Evolutionary conservation across 345 rosid genomes (phyloP), one percentile per base, ranked within the genome.

Genomic region (Cardiospermum halicacabum): DNA sequence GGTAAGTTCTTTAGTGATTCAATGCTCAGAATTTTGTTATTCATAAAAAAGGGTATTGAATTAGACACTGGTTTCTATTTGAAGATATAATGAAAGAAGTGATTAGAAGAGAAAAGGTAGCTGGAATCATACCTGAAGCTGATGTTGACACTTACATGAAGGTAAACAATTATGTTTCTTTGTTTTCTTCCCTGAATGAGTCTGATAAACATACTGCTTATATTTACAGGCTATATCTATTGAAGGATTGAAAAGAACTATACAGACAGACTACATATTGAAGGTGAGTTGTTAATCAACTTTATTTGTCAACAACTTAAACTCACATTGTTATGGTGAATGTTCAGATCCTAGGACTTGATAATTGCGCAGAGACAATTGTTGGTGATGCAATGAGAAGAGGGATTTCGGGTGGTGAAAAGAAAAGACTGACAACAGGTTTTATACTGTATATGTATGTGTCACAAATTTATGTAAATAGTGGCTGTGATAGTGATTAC

Each of bases 121-220:
- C 77, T 7, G 74, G 81, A 7, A 64, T 82, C 19, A 39, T 66
- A 12, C 89, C 89, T 0, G 83, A 85, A 22, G 76, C 83, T 15
- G 84, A 74, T 57, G 37, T 80, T 24, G 89, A 85, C 51, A 73
- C 80, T 16, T 82, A 69, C 76, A 82, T 80, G 84, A 82, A 85
- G 84, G 85, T 84, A 64, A 55, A 2, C 0, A n/a, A 0, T 30
- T 43, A n/a, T 25, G 15, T 2, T 21, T 32, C 9, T 10, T 4
- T 32, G 9, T 4, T 32, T 32, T 32, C 9, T 32, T 32, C 9
- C 37, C 37, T 4, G 37, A 5, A 5, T 32, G 9, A 5, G 5
- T 32, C 37, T 32, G 1, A 32, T 32, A 32, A 32, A 32, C 2
- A 32, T 32, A 32, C 9, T 0, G 5, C 5, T 32, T 32, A 4